Percentiles rank a stretch among this genome's conserved stretches.
Conservation (phyloP, 805 yeast species). For the Kregervanrija pseudodelftensis region DNA sequence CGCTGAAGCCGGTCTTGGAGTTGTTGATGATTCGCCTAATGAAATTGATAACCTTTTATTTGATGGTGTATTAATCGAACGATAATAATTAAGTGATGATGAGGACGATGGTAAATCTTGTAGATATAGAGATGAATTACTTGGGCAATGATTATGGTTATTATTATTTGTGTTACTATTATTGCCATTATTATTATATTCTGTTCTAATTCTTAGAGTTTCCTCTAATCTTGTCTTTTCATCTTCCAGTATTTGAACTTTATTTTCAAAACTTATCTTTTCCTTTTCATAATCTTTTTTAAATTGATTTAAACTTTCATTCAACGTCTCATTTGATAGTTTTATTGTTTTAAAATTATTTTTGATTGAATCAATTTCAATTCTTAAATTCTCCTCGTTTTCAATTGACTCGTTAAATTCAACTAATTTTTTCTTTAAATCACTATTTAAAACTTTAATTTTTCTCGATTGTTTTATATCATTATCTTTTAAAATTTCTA, state of each 20-base stretch:
- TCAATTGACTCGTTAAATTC: constrained; percentile 23
- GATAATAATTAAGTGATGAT: constrained; percentile 13
- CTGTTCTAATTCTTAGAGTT: constrained; percentile 9
- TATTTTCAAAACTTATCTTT: constrained; percentile 17
- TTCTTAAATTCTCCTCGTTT: constrained; percentile 15
- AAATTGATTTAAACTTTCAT: constrained; percentile 1
- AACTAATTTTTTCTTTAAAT: constrained; percentile 27
- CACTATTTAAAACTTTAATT: constrained; percentile 27
- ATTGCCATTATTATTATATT: neutral
- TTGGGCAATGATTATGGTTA: neutral
- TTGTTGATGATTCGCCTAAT: constrained; percentile 42
- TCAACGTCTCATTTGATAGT: constrained; percentile 23
- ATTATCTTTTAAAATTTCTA: constrained; percentile 30
- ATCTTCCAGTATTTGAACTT: constrained; percentile 22
- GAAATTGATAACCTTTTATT: constrained; percentile 25
- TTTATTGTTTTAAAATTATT: constrained; percentile 13
- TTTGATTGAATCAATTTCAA: constrained; percentile 16
- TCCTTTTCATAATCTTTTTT: constrained; percentile 25
- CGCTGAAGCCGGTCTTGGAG: constrained; percentile 29
- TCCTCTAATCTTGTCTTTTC: constrained; percentile 19
- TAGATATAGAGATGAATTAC: constrained; percentile 18
- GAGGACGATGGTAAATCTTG: constrained; percentile 26
- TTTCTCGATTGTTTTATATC: constrained; percentile 24
- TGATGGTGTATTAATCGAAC: constrained; percentile 16
- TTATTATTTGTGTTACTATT: constrained; percentile 1